Conservation (phyloP, 371 early-diverging fungal genomes). For the Rhizopus sp. region DNA sequence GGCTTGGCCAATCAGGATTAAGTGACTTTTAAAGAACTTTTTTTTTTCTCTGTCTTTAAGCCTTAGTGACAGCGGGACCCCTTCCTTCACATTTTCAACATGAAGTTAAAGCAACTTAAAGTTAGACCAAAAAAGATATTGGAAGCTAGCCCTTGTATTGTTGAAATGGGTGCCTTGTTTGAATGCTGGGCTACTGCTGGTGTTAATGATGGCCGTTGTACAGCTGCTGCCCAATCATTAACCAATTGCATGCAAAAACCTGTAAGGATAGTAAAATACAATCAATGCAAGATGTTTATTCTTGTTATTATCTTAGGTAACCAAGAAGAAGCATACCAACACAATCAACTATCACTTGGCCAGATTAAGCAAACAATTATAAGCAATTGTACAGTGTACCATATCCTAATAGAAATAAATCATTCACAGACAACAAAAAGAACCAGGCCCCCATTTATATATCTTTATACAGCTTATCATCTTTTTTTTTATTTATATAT, state of each 20-base stretch:
- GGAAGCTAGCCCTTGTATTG: slow-evolving; percentile 65
- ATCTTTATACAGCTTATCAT: background rate
- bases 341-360: slow-evolving; percentile 71
- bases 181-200: slow-evolving; percentile 69
- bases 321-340: slow-evolving; percentile 53
- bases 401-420: slow-evolving; percentile 5
- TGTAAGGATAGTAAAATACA: slow-evolving; percentile 39
- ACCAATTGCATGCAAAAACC: slow-evolving; percentile 66
- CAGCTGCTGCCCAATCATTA: slow-evolving; percentile 56
- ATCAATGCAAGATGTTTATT: background rate
- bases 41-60: slow-evolving; percentile 13
- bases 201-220: slow-evolving; percentile 61
- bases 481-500: slow-evolving; percentile 4
- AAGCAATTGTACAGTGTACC: slow-evolving; percentile 18
- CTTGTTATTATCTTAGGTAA: slow-evolving; percentile 35
- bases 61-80: slow-evolving; percentile 1
- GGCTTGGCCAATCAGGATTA: background rate
- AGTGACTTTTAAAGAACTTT: slow-evolving; percentile 5
- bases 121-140: slow-evolving; percentile 66
- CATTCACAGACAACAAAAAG: background rate
- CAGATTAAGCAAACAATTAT: slow-evolving; percentile 67
- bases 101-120: slow-evolving; percentile 70
- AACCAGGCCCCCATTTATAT: background rate
- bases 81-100: slow-evolving; percentile 23
- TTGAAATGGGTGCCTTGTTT: slow-evolving; percentile 67